Evolutionary conservation across 2,329 filamentous ascomycete species (phyloP), one percentile per base, ranked within the genome.

Genomic region (Thermoascus crustaceus): DNA sequence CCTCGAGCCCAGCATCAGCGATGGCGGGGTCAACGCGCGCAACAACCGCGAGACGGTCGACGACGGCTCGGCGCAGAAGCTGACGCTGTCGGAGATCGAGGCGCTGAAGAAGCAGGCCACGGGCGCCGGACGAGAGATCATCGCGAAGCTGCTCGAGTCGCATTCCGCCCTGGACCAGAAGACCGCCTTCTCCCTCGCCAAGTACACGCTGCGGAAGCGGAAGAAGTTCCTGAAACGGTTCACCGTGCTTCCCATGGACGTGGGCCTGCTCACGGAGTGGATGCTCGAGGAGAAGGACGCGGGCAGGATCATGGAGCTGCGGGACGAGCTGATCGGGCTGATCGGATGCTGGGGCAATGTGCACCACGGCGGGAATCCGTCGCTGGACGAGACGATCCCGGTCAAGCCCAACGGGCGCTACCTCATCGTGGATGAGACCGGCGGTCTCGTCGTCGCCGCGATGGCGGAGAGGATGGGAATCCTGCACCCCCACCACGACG

Each of bases 161-260:
- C 91, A 98, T 60, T 80, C 84, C 11, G 84, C 82, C 1, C 73
- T 98, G 27, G 87, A 94, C 47, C 83, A 96, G 65, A 98, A 98
- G 71, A 96, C 91, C 0, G 73, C 79, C 0, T 98, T 93, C 54
- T 93, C 87, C 2, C 69, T 95, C 39, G 88, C 89, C 27, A 98
- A 98, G 61, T 98, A 98, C 63, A 94, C 91, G 53, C 68, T 96
- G 11, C 72, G 94, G 30, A 98, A 98, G 67, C 82, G 85, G 45
- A 88, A 81, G 57, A 98, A 98, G 63, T 96, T 94, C 57, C 74
- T 96, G 44, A 80, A 83, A 50, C 73, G 87, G 8, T 96, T 98
- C 53, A 85, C 83, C 0, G 76, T 91, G 1, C 60, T 94, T 34
- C 89, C 89, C 0, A 65, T 96, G 47, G 87, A 95, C 53, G 78